Conservation (phyloP, 2,329 filamentous ascomycete genomes). For the Teratosphaeria pseudoeucalypti region DNA sequence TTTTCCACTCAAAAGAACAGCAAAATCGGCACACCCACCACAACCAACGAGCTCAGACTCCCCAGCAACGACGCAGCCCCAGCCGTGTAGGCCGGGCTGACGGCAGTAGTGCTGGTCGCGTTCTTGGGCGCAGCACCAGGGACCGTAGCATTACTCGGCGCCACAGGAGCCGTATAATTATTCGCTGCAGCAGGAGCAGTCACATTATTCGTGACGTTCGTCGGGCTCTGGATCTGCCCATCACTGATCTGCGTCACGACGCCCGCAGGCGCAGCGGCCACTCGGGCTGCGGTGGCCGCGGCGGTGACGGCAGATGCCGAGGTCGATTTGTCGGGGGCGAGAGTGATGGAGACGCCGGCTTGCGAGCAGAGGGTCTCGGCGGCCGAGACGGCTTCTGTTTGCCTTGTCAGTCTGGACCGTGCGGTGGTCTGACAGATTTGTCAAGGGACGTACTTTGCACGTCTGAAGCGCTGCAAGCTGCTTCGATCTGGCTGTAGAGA, state of each 20-base stretch:
- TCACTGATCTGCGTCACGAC: conserved; percentile 13
- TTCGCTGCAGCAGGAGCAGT: neutral
- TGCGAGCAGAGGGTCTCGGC: neutral
- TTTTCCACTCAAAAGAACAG: neutral
- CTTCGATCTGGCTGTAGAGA: neutral
- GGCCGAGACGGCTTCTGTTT: neutral
- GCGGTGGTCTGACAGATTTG: neutral
- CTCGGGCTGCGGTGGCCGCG: conserved; percentile 5
- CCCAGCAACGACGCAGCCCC: neutral
- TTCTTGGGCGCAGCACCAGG: neutral
- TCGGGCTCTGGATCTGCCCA: conserved; percentile 13
- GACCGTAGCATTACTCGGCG: neutral
- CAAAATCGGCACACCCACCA: neutral
- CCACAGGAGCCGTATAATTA: neutral
- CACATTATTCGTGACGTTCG: neutral
- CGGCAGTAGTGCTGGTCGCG: neutral
- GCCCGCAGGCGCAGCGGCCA: conserved; percentile 8
- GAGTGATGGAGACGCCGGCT: neutral
- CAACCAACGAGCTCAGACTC: neutral
- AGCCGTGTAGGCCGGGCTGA: neutral
- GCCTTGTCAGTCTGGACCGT: neutral
- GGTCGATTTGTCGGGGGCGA: conserved; percentile 2
- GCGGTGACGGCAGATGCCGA: conserved; percentile 3
- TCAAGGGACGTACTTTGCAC: neutral
- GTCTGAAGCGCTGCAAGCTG: neutral